These are phyloP conservation scores for Naganishia onofrii DNA, from an alignment of 768 basidiomycete genomes.

Conservation along the genomic window DNA sequence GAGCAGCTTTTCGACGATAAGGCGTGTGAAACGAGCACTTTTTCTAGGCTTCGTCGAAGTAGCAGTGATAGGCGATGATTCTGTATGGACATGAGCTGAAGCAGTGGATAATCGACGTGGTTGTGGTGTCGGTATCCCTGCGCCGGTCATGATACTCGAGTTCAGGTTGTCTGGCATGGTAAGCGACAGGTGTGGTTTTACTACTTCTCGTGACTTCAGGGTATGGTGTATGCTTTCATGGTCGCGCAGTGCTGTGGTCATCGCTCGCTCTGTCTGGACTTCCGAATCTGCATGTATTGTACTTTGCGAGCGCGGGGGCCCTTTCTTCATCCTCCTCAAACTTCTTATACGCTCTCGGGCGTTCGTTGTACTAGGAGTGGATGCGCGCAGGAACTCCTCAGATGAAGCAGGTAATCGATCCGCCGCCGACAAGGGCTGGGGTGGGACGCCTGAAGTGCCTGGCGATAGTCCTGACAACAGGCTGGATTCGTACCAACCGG, in stretches of 20 bases:
- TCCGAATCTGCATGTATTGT: not conserved
- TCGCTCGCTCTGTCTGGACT: not conserved
- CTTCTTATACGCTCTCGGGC: constrained; percentile 2
- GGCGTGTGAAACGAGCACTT: constrained; percentile 1
- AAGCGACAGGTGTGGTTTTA: not conserved
- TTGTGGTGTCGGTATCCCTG: not conserved
- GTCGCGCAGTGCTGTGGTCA: not conserved
- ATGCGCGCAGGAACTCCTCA: not conserved
- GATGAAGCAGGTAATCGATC: too few species aligned
- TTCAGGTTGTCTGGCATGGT: not conserved
- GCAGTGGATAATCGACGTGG: not conserved
- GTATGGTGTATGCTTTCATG: too few species aligned
- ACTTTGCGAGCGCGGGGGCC: not conserved
- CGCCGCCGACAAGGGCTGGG: too few species aligned
- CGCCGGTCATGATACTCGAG: not conserved
- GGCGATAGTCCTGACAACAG: not conserved
- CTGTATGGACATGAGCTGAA: not conserved
- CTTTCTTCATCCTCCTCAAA: not conserved
- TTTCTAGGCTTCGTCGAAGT: not conserved
- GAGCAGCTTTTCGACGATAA: constrained; percentile 6
- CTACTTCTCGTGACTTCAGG: too few species aligned
- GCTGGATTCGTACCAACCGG: constrained; percentile 16
- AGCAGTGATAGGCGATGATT: not conserved
- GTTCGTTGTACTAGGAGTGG: not conserved
- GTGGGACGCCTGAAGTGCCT: not conserved